phyloP scores from a whole-genome alignment of 768 basidiomycete species.

The Leccinum sublutescens region DNA sequence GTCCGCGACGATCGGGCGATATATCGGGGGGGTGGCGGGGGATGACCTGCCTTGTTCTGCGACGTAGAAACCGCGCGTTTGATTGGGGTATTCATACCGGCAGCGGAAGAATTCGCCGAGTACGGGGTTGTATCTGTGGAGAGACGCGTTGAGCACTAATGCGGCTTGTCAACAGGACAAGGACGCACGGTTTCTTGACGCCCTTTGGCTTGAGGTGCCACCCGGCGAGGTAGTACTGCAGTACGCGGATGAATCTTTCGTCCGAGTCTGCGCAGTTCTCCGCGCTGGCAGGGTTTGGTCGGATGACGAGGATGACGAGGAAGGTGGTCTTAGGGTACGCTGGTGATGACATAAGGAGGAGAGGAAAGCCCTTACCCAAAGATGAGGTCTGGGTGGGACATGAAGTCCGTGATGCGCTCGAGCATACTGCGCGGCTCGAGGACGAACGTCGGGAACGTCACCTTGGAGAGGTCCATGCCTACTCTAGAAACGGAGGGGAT shows the following conservation, averaged over 20 bases:
- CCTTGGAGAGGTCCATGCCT: slow-evolving; percentile 95
- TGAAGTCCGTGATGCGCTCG: slow-evolving; percentile 98
- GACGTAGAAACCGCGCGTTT: slow-evolving; percentile 93
- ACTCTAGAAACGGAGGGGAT: slow-evolving; percentile 48
- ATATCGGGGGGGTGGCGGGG: neutral
- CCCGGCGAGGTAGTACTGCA: slow-evolving; percentile 95
- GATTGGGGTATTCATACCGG: slow-evolving; percentile 87
- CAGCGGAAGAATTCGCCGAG: slow-evolving; percentile 99
- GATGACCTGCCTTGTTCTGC: slow-evolving; percentile 79
- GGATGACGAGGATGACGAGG: neutral
- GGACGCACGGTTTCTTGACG: slow-evolving; percentile 94
- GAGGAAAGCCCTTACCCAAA: slow-evolving; percentile 66
- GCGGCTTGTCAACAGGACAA: neutral
- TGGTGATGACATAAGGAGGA: slow-evolving; percentile 14
- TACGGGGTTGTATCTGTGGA: slow-evolving; percentile 85
- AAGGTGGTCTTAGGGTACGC: slow-evolving; percentile 22
- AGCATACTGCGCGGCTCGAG: slow-evolving; percentile 97
- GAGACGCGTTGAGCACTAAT: slow-evolving; percentile 7
- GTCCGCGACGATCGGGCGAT: slow-evolving; percentile 1
- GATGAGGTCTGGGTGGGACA: slow-evolving; percentile 97
- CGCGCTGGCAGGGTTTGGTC: slow-evolving; percentile 49
- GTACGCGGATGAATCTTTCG: slow-evolving; percentile 86
- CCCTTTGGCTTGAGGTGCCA: slow-evolving; percentile 99
- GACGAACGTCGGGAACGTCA: slow-evolving; percentile 93
- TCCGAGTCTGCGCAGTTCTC: slow-evolving; percentile 79